Base-by-base conservation (phyloP, 495 filamentous ascomycete species). In the Glarea lozoyensis region DNA sequence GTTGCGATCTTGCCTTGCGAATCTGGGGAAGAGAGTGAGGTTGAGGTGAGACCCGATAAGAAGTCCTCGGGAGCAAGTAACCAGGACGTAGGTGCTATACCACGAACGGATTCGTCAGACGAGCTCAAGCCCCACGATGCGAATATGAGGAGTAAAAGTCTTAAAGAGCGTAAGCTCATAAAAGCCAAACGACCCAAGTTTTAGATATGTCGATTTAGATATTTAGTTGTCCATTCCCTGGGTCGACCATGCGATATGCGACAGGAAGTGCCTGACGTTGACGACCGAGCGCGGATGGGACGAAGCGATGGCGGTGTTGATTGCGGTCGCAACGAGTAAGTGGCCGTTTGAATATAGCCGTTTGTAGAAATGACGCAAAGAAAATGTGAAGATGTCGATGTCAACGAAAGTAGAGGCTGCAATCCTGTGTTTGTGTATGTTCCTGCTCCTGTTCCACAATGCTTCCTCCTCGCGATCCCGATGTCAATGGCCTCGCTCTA, bases 231-330 rank as follows among this genome's bases (percentile, higher is more conserved):
- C 40, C 17, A 7, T 19, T 43, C 33, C 36, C 46, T 32, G 41
- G 46, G 25, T 42, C 31, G 16, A 33, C 43, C 36, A 13, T 32
- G 23, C 25, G 13, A 21, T 46, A 46, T 44, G 51, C 36, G 51
- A 54, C 51, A 50, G 33, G 16, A 46, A 2, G 13, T 30, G 51
- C 46, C 35, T 27, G 47, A 50, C 33, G 22, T 40, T n/a, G 1
- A 11, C 15, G 36, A 29, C 43, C 46, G 47, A 54, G 43, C 45
- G 45, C 34, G 17, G 17, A 19, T 34, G 20, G n/a, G 23, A 45
- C 25, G 10, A 13, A 34, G 30, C 21, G 12, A 12, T 36, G 11
- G 17, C 21, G 17, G 12, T 19, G 19, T 40, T 12, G 21, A 29
- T 22, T 34, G 29, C 29, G n/a, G 13, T 30, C 34, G 4, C 22